Percentiles rank a stretch among this genome's conserved stretches.
Evolutionary conservation across 2,329 filamentous ascomycete genomes (phyloP).

Genomic region (Thyridium curvatum): DNA sequence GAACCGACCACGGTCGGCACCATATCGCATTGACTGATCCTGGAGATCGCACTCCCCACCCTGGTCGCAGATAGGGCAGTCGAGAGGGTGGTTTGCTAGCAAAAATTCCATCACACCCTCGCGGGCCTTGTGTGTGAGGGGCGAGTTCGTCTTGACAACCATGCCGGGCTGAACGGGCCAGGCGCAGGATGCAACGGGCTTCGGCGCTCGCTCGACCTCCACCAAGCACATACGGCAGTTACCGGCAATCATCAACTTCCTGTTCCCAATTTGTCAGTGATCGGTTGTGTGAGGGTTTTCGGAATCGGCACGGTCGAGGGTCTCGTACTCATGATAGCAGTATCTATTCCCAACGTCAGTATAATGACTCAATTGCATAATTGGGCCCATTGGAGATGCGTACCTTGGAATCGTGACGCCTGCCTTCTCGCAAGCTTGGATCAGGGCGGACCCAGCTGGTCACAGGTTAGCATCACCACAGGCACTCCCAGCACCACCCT

Average conservation of each 20-base stretch:
- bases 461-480: background rate
- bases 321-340: conserved; percentile 87
- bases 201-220: conserved; percentile 92
- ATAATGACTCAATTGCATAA: conserved; percentile 6
- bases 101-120: conserved; percentile 99
- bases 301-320: conserved; percentile 9
- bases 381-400: conserved; percentile 16
- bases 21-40: conserved; percentile 99
- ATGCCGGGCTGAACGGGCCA: conserved; percentile 98
- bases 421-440: conserved; percentile 98
- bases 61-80: conserved; percentile 97
- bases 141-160: conserved; percentile 98
- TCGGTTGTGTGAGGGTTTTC: too few relatives aligned
- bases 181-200: conserved; percentile 95
- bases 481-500: too few relatives aligned
- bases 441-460: conserved; percentile 88
- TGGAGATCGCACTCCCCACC: conserved; percentile 98
- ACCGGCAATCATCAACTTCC: conserved; percentile 97
- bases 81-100: conserved; percentile 89
- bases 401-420: conserved; percentile 82
- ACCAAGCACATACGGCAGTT: conserved; percentile 99
- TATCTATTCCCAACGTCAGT: conserved; percentile 56
- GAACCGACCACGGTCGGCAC: conserved; percentile 90
- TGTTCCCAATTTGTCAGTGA: conserved; percentile 40
- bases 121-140: conserved; percentile 91